These are phyloP conservation scores for Amphibolis antarctica DNA, from an alignment of 106 monocot species.

Conservation along the genomic window DNA sequence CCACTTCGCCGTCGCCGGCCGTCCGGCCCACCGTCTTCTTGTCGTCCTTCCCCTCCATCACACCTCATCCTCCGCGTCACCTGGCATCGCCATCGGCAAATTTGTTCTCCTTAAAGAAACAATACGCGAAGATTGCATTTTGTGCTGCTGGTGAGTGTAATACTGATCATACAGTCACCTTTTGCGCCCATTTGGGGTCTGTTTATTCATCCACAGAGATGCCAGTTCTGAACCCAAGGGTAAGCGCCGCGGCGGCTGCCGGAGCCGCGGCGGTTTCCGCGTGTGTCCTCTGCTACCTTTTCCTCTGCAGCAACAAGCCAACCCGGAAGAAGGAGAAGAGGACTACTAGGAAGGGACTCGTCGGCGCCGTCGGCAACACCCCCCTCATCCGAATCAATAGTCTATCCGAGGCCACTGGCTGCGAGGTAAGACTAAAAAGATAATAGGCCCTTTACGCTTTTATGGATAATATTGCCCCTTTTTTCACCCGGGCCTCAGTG, in stretches of 20 bases:
- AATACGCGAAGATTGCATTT: no score
- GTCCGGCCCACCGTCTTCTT: no score
- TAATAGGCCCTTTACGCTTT: no score
- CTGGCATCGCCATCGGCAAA: no score
- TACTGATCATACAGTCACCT: no score
- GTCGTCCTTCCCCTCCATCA: no score
- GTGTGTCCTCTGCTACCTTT: slow-evolving; percentile 28
- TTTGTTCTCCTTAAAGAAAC: no score
- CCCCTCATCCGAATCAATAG: slow-evolving; percentile 89
- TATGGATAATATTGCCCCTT: neutral
- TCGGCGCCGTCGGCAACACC: slow-evolving; percentile 69
- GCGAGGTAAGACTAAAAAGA: slow-evolving; percentile 45
- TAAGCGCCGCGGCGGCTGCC: slow-evolving; percentile 24
- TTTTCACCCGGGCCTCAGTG: neutral
- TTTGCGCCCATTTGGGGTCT: no score
- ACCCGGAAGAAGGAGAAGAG: slow-evolving; percentile 5
- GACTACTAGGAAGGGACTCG: slow-evolving; percentile 30
- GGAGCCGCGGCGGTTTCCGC: slow-evolving; percentile 35
- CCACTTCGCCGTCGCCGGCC: no score
- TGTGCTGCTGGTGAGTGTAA: no score
- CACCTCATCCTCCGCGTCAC: no score
- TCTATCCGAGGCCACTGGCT: slow-evolving; percentile 84
- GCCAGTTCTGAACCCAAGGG: neutral
- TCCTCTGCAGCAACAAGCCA: slow-evolving; percentile 10
- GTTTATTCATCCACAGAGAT: neutral